Evolutionary conservation across 768 basidiomycete species (phyloP).

Genomic region (Ramaria sp.): DNA sequence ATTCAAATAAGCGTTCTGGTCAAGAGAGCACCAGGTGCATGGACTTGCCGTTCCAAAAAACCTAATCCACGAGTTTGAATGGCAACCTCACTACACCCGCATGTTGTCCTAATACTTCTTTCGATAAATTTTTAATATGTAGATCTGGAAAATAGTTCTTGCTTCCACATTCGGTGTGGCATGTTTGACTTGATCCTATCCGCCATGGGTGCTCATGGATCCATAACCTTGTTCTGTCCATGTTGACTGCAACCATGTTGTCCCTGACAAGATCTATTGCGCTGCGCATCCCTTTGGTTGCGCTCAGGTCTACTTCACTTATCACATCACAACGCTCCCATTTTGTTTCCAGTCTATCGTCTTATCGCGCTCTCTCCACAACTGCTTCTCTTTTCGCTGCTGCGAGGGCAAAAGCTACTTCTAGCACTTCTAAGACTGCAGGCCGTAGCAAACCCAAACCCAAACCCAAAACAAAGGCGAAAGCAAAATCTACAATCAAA

Average conservation of each 20-base stretch:
- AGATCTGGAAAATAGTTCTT: too few species aligned
- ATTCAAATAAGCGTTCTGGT: too few species aligned
- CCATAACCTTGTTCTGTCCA: not conserved
- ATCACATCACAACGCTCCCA: not conserved
- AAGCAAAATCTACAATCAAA: not conserved
- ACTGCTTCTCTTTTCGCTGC: not conserved
- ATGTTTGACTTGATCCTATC: too few species aligned
- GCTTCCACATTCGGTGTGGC: too few species aligned
- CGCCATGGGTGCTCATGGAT: not conserved
- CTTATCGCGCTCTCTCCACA: not conserved
- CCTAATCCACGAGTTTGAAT: not conserved
- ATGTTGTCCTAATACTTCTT: too few species aligned
- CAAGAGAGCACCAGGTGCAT: not conserved
- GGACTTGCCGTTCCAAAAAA: constrained; percentile 4
- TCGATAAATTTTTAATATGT: too few species aligned
- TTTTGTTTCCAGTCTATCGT: not conserved
- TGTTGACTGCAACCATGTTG: constrained; percentile 5
- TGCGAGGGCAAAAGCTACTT: not conserved
- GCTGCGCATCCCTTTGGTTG: not conserved
- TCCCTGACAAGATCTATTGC: constrained; percentile 1
- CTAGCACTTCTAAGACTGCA: not conserved
- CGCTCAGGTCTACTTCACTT: not conserved
- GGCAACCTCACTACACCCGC: not conserved
- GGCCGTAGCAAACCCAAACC: not conserved
- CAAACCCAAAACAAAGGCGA: not conserved